Evolutionary conservation across 768 basidiomycete species (phyloP).

Genomic region (Leccinum boreale): DNA sequence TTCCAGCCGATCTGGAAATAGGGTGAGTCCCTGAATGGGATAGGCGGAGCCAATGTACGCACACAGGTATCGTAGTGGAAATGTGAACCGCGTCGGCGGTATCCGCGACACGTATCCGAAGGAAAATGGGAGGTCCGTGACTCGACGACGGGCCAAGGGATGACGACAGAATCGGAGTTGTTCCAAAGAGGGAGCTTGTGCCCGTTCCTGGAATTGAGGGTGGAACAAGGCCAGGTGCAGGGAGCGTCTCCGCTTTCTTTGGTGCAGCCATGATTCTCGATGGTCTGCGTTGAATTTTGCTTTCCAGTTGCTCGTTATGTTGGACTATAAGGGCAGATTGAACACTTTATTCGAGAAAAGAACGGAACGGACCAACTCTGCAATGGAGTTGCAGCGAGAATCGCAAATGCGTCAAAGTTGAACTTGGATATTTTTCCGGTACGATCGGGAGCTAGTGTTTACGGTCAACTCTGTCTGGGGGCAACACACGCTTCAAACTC

Average conservation of each 20-base stretch:
- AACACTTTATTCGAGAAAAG: neutral
- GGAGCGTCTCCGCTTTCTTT: slow-evolving; percentile 53
- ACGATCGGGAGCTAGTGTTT: slow-evolving; percentile 80
- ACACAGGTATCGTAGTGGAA: slow-evolving; percentile 91
- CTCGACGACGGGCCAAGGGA: slow-evolving; percentile 67
- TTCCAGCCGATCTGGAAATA: slow-evolving; percentile 66
- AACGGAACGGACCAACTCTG: slow-evolving; percentile 52
- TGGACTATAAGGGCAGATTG: slow-evolving; percentile 38
- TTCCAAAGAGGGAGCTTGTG: slow-evolving; percentile 45
- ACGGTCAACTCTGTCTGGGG: neutral
- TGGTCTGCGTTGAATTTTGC: slow-evolving; percentile 78
- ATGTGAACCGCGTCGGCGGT: slow-evolving; percentile 81
- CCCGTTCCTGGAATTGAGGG: slow-evolving; percentile 38
- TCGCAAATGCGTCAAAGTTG: slow-evolving; percentile 85
- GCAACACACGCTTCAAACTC: slow-evolving; percentile 29
- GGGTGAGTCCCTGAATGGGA: neutral
- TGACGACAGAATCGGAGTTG: slow-evolving; percentile 56
- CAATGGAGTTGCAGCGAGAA: slow-evolving; percentile 68
- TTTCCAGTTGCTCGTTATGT: slow-evolving; percentile 80
- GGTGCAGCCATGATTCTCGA: slow-evolving; percentile 60
- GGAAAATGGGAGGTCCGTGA: slow-evolving; percentile 78
- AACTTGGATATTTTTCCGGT: slow-evolving; percentile 84
- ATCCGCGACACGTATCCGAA: slow-evolving; percentile 79
- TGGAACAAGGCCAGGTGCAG: slow-evolving; percentile 35
- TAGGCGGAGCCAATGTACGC: slow-evolving; percentile 30